Conservation (phyloP, 306 rosid genomes). For the Fragaria vesca region DNA sequence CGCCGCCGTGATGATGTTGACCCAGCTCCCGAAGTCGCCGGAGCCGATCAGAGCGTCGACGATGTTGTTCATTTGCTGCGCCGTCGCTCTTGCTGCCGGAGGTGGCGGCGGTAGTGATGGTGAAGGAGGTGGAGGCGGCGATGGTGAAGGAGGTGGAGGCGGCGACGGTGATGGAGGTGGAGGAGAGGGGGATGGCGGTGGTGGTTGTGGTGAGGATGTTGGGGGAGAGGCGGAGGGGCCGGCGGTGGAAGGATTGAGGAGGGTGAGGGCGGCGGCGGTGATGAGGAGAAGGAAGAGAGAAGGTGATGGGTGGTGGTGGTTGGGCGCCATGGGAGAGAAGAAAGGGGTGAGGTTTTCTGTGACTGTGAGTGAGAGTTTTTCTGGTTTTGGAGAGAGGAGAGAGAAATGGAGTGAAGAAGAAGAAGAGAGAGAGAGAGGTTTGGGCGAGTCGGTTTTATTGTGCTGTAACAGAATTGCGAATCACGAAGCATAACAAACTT, state of each 20-base stretch:
- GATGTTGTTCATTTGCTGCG: constrained; percentile 53
- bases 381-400: not conserved
- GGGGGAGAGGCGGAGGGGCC: not conserved
- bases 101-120: not conserved
- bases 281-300: not conserved
- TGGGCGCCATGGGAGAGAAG: constrained; percentile 16
- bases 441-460: not conserved
- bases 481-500: not conserved
- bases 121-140: not conserved
- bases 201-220: not conserved
- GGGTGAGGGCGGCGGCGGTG: not conserved
- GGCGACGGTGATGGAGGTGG: not conserved
- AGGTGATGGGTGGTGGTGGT: not conserved
- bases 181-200: not conserved
- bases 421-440: not conserved
- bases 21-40: constrained; percentile 55
- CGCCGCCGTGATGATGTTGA: constrained; percentile 30
- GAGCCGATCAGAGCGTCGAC: constrained; percentile 66
- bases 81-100: not conserved
- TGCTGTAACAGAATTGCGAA: not conserved
- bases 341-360: not conserved
- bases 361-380: not conserved
- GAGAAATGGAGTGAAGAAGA: not conserved
- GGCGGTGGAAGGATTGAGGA: constrained; percentile 6
- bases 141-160: not conserved